Evolutionary conservation across 2,329 filamentous ascomycete genomes (phyloP), one percentile per base, ranked within the genome.

Genomic region (Thyridium curvatum): DNA sequence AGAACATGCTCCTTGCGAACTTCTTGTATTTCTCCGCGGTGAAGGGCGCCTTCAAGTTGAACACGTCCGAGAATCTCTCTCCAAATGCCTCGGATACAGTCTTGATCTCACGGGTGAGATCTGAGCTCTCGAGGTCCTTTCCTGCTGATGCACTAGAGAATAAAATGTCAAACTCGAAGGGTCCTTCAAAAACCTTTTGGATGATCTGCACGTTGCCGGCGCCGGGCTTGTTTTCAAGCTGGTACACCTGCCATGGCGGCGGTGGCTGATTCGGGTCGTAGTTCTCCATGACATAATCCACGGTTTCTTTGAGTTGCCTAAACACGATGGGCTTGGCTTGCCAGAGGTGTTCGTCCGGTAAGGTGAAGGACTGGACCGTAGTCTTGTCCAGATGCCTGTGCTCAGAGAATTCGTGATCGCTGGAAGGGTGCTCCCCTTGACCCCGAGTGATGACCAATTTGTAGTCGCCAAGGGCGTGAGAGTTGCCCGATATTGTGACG

Each of bases 91-190:
- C 68, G 1, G 80, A 82, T 1, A 79, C 72, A n/a, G 70, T 67
- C 45, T 79, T 69, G 49, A 95, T 84, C 50, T 85, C 76, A 38
- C 78, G 64, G 2, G 82, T 84, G 13, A 97, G 61, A 43, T 84
- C 78, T 31, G 83, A 74, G 40, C 71, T 71, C 6, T 64, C 72
- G 29, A 77, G 47, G 14, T 74, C 69, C 47, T 69, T 67, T 26
- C 66, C 62, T 4, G 81, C 76, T 14, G 86, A 90, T 12, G 68
- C 79, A 43, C 89, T 94, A 4, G 86, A 88, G 66, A 89, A 96
- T 36, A 97, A 71, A 38, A 97, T 72, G 56, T 97, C 93, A 51
- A 97, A 97, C 67, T 90, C 88, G 17, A 84, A 85, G 1, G 71
- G 51, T 3, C 80, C 80, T 41, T 76, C 66, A 49, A 84, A 84